Conservation (phyloP, 2,329 filamentous ascomycete species). For the Sporothrix brunneoviolacea region DNA sequence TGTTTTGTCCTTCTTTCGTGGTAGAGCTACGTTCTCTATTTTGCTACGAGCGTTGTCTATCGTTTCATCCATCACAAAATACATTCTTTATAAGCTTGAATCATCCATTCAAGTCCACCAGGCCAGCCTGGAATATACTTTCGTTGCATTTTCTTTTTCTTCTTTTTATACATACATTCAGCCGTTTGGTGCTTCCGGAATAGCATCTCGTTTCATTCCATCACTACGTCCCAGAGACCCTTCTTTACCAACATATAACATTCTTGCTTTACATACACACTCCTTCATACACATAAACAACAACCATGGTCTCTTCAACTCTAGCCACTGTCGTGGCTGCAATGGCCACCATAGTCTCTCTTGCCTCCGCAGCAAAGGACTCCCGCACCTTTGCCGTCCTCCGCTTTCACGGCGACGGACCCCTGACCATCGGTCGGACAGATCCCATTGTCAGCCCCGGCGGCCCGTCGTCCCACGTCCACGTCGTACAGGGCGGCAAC, state of each 20-base stretch:
- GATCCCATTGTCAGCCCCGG: conserved; percentile 66
- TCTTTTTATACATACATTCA: neutral
- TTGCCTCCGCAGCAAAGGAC: conserved; percentile 35
- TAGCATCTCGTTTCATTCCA: neutral
- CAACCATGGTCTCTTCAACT: conserved; percentile 8
- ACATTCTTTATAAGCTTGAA: too few relatives aligned
- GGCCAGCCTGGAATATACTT: too few relatives aligned
- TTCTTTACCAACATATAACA: neutral
- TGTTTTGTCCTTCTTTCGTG: neutral
- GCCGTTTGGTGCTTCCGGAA: conserved; percentile 1
- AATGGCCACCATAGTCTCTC: conserved; percentile 26
- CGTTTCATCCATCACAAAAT: too few relatives aligned
- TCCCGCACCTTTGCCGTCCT: conserved; percentile 59
- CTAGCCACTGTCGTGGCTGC: conserved; percentile 18
- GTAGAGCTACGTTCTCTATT: too few relatives aligned
- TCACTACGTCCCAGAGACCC: neutral
- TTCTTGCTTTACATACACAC: too few relatives aligned
- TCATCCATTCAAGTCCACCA: too few relatives aligned
- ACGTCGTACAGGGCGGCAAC: conserved; percentile 65
- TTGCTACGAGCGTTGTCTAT: too few relatives aligned
- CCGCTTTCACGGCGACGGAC: conserved; percentile 60
- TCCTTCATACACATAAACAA: neutral
- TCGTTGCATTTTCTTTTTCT: neutral
- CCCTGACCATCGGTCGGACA: conserved; percentile 52
- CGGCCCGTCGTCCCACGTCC: conserved; percentile 52